Conservation (phyloP, 2,329 filamentous ascomycete genomes). For the Blastomyces parvus region DNA sequence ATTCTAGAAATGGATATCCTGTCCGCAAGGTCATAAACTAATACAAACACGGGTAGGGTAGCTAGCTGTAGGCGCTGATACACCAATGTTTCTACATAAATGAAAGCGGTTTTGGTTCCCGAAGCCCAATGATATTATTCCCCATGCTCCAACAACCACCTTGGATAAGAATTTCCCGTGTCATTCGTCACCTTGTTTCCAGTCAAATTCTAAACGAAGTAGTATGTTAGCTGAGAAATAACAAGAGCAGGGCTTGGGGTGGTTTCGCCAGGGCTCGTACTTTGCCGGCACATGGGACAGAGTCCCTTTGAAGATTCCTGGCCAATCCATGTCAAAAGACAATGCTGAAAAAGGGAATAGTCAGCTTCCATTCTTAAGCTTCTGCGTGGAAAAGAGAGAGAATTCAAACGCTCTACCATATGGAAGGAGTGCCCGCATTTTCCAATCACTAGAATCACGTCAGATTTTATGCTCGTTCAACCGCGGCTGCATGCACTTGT, state of each 20-base stretch:
- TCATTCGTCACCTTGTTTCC: conserved; percentile 38
- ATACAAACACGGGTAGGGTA: background rate
- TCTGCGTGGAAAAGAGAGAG: background rate
- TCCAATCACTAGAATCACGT: conserved; percentile 60
- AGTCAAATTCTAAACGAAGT: conserved; percentile 41
- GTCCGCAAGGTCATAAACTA: background rate
- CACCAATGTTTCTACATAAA: background rate
- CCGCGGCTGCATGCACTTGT: background rate
- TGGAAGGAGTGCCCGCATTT: conserved; percentile 98
- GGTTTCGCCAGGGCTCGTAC: conserved; percentile 41
- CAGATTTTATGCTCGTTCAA: background rate
- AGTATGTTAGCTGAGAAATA: conserved; percentile 15
- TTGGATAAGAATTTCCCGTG: background rate
- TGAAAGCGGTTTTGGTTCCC: background rate
- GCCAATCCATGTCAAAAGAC: conserved; percentile 90
- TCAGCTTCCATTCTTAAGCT: background rate
- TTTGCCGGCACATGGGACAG: conserved; percentile 96
- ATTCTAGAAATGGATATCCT: background rate
- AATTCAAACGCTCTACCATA: conserved; percentile 53
- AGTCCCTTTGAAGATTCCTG: conserved; percentile 88
- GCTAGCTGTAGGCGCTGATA: background rate
- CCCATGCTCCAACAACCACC: background rate
- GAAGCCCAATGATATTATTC: background rate
- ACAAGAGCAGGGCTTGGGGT: background rate
- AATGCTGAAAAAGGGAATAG: conserved; percentile 54